Evolutionary conservation across 1,139 yeast species (phyloP).

Genomic region (Blastobotrys ciferrii): DNA sequence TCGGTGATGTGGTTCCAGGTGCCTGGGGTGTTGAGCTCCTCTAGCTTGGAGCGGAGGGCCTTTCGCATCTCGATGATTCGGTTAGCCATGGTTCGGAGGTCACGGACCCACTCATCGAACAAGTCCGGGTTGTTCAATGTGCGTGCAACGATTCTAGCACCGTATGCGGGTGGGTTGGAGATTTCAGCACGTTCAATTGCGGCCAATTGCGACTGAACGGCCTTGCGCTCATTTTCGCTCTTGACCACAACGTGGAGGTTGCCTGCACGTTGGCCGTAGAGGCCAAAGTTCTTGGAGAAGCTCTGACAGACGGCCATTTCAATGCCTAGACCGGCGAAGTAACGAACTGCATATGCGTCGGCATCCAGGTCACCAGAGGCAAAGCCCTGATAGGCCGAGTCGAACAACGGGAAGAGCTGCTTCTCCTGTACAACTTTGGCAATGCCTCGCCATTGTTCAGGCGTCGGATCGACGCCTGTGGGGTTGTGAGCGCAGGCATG

Average conservation of each 20-base stretch:
- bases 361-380: slow-evolving; percentile 64
- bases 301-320: slow-evolving; percentile 79
- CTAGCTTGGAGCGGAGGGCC: slow-evolving; percentile 46
- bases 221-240: slow-evolving; percentile 34
- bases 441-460: slow-evolving; percentile 75
- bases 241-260: slow-evolving; percentile 61
- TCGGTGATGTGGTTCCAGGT: slow-evolving; percentile 83
- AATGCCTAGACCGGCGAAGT: slow-evolving; percentile 43
- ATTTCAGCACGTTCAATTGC: slow-evolving; percentile 79
- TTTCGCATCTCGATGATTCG: slow-evolving; percentile 74
- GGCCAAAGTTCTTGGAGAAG: slow-evolving; percentile 95
- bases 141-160: slow-evolving; percentile 80
- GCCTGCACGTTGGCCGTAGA: slow-evolving; percentile 94
- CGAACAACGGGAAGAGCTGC: slow-evolving; percentile 71
- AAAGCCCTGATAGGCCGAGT: slow-evolving; percentile 94
- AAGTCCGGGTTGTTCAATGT: slow-evolving; percentile 64
- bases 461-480: slow-evolving; percentile 86
- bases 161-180: slow-evolving; percentile 94
- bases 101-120: slow-evolving; percentile 71
- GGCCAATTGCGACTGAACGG: slow-evolving; percentile 75
- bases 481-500: slow-evolving; percentile 98
- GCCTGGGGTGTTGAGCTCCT: slow-evolving; percentile 57
- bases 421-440: slow-evolving; percentile 56
- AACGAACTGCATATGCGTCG: slow-evolving; percentile 51
- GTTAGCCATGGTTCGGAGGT: slow-evolving; percentile 72